Evolutionary conservation across 768 basidiomycete genomes (phyloP), one percentile per base, ranked within the genome.

Genomic region (Heimioporus sp.): DNA sequence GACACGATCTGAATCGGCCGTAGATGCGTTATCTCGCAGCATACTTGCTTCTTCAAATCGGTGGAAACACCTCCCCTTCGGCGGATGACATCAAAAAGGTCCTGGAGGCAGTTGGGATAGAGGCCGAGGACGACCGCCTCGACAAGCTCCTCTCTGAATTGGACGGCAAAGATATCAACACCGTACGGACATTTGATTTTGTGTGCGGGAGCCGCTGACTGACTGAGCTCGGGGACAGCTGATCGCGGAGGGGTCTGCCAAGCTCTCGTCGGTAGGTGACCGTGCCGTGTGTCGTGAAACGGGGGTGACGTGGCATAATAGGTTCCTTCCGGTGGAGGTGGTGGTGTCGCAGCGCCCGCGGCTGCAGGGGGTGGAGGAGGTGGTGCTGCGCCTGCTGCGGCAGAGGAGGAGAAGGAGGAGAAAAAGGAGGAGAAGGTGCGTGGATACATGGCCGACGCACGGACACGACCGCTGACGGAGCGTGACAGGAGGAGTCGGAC

Each of bases 41-140:
- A 60, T 98, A 97, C 80, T 85, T 99, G 54, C 92, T 99, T 71
- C 93, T 98, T 76, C 88, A 90, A 73, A 81, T 85, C 69, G 97
- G 93, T 61, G 97, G 97, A 50, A 98, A 98, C 67, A 75, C 85
- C 64, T 82, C 80, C 57, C 95, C 97, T 57, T 85, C 87, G 54
- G 90, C 90, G 49, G 80, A 65, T 42, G 95, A 98, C 70, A 79
- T 99, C 77, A 92, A 85, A 77, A 85, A 85, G 65, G 83, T 98
- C 66, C 86, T 99, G 62, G 73, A 65, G 49, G 77, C 86, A 56
- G 97, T 92, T 64, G 92, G 91, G 64, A 86, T 97, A 62, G 92
- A 96, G 69, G 79, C 84, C 41, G 94, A 99, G 60, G 82, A 89
- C 3, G 83, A 81, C 39, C 87, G 90, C 60, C 79, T 98, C 65